A percentile compares a stretch with the other conserved stretches of the same genome.
Evolutionary conservation across 2,329 filamentous ascomycete species (phyloP).

Genomic region (Cladosporium oxysporum): DNA sequence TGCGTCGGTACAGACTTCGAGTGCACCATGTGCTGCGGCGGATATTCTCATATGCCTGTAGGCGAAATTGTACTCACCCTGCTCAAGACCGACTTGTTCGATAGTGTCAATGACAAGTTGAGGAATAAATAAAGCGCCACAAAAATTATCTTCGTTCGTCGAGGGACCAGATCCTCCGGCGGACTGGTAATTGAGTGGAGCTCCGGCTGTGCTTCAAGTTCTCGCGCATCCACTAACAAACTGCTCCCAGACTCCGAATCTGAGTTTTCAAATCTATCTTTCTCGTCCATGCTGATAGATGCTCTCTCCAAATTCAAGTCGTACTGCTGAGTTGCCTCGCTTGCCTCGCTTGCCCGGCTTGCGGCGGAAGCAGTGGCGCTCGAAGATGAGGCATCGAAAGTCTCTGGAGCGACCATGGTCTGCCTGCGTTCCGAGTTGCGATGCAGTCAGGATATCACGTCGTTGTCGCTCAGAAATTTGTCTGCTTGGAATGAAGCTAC

Average conservation of each 20-base stretch:
- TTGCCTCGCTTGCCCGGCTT: not conserved
- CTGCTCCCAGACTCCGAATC: not conserved
- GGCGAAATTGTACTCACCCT: constrained; percentile 33
- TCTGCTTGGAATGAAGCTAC: not conserved
- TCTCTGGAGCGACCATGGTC: not conserved
- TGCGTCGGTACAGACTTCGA: not conserved
- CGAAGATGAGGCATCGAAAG: not conserved
- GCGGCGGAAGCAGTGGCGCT: not conserved
- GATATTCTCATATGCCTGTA: not conserved
- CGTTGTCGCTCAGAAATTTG: not conserved
- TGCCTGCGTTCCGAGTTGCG: not conserved
- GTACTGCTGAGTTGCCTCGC: not conserved
- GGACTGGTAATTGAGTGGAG: not conserved
- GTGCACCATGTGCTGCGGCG: not conserved
- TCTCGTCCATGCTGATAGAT: not conserved
- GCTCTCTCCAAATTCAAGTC: not conserved
- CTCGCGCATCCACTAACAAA: not conserved
- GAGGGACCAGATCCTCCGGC: not conserved
- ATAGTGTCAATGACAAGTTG: constrained; percentile 53
- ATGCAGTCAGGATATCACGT: not conserved
- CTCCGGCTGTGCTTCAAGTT: not conserved
- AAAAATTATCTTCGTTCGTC: constrained; percentile 5
- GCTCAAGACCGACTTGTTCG: constrained; percentile 57
- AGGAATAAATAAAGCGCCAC: constrained; percentile 48
- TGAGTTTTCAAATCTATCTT: not conserved